A percentile compares a stretch with the other conserved stretches of the same genome.
These are phyloP conservation scores for Pseudogymnoascus sp. DNA, from an alignment of 2,329 filamentous ascomycete species.

Conservation along the genomic window DNA sequence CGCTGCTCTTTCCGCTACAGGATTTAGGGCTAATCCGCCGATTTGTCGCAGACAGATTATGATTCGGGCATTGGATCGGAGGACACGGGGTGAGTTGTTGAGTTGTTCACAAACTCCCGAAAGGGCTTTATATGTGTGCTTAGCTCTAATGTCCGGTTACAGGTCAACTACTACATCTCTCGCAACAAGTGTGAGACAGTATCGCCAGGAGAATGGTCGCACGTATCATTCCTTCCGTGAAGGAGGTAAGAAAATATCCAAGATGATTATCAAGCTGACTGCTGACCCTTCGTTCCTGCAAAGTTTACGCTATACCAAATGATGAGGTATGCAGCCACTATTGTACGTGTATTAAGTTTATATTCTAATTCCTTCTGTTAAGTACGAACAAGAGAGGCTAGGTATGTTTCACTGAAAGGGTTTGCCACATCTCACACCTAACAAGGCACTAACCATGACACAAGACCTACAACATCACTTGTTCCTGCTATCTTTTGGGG, in stretches of 20 bases:
- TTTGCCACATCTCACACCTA: neutral
- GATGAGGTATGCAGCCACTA: constrained; percentile 7
- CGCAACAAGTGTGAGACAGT: constrained; percentile 29
- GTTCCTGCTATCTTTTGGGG: constrained; percentile 16
- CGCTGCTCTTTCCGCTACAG: neutral
- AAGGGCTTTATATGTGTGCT: neutral
- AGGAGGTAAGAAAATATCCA: constrained; percentile 9
- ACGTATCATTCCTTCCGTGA: constrained; percentile 30
- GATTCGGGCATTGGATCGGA: neutral
- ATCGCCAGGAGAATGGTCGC: constrained; percentile 32
- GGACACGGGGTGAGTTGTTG: neutral
- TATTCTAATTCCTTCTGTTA: neutral
- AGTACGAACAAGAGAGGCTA: neutral
- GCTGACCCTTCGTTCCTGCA: neutral
- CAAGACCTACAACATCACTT: constrained; percentile 20
- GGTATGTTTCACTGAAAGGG: constrained; percentile 2
- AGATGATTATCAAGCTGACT: neutral
- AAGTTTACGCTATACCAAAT: constrained; percentile 11
- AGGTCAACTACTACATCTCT: constrained; percentile 14
- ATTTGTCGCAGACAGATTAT: neutral
- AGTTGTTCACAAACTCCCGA: too few relatives aligned
- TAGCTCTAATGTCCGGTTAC: neutral
- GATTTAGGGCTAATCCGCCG: neutral
- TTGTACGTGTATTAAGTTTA: neutral
- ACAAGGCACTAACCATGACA: neutral